Evolutionary conservation across 305 asterid genomes (phyloP).

Genomic region (Fraxinus paxiana): DNA sequence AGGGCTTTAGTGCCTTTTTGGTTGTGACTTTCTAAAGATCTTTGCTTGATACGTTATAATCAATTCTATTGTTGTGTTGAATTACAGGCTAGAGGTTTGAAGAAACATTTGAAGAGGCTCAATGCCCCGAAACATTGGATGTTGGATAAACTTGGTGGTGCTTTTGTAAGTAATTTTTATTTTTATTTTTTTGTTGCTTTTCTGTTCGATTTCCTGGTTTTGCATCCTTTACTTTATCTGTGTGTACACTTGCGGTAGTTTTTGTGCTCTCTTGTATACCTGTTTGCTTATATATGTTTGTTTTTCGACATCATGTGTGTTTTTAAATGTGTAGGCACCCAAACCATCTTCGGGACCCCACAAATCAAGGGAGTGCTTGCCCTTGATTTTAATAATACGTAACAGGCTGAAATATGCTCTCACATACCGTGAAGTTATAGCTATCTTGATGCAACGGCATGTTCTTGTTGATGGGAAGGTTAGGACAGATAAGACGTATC

Average conservation of each 20-base stretch:
- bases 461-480: constrained; percentile 63
- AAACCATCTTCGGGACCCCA: constrained; percentile 77
- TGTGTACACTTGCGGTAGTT: background rate
- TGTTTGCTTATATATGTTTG: background rate
- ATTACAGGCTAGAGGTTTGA: constrained; percentile 64
- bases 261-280: too few relatives aligned
- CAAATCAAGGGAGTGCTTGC: constrained; percentile 70
- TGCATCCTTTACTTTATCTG: background rate
- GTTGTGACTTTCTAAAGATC: background rate
- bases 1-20: background rate
- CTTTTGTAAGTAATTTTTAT: constrained; percentile 41
- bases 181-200: background rate
- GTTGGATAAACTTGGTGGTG: constrained; percentile 71
- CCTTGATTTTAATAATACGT: constrained; percentile 59
- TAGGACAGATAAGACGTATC: constrained; percentile 67
- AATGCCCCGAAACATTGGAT: constrained; percentile 80
- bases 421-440: constrained; percentile 55
- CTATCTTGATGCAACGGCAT: constrained; percentile 67
- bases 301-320: background rate
- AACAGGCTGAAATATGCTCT: constrained; percentile 69
- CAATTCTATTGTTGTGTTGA: background rate
- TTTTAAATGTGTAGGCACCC: constrained; percentile 44
- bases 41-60: background rate
- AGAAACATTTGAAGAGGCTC: constrained; percentile 72
- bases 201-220: background rate